A percentile compares a stretch with the other conserved stretches of the same genome.
phyloP scores from a whole-genome alignment of 2,329 filamentous ascomycete genomes.

The Fusarium brevicatenulatum region DNA sequence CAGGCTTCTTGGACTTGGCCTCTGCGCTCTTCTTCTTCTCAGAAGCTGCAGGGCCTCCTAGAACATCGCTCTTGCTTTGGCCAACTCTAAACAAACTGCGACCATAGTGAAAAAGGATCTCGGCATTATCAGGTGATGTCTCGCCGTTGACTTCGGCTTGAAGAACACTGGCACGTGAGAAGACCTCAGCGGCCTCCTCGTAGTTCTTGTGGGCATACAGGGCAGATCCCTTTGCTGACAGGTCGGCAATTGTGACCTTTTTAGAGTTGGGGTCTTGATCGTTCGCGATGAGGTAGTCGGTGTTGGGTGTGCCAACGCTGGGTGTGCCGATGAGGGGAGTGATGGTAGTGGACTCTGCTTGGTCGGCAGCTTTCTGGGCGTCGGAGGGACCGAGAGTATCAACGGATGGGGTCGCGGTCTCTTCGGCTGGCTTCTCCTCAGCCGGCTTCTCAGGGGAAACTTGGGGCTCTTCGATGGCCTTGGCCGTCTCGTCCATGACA shows the following conservation, averaged over 20 bases:
- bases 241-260: slow-evolving; percentile 77
- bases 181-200: slow-evolving; percentile 84
- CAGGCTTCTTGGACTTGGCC: slow-evolving; percentile 52
- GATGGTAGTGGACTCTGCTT: slow-evolving; percentile 33
- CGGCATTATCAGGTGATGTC: slow-evolving; percentile 88
- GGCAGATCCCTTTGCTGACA: slow-evolving; percentile 82
- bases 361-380: slow-evolving; percentile 23
- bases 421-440: background rate
- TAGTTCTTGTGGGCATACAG: slow-evolving; percentile 93
- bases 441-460: background rate
- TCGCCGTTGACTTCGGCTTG: slow-evolving; percentile 94
- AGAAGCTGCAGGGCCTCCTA: slow-evolving; percentile 80
- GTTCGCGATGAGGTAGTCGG: slow-evolving; percentile 42
- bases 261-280: slow-evolving; percentile 60
- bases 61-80: slow-evolving; percentile 91
- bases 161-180: slow-evolving; percentile 87
- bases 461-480: slow-evolving; percentile 21
- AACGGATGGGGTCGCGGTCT: background rate
- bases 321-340: slow-evolving; percentile 27
- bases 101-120: slow-evolving; percentile 93
- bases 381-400: slow-evolving; percentile 11
- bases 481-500: slow-evolving; percentile 32
- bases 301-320: slow-evolving; percentile 34
- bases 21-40: slow-evolving; percentile 54
- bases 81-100: slow-evolving; percentile 94